phyloP scores from a whole-genome alignment of 768 basidiomycete species.

The Mrakia frigida region DNA sequence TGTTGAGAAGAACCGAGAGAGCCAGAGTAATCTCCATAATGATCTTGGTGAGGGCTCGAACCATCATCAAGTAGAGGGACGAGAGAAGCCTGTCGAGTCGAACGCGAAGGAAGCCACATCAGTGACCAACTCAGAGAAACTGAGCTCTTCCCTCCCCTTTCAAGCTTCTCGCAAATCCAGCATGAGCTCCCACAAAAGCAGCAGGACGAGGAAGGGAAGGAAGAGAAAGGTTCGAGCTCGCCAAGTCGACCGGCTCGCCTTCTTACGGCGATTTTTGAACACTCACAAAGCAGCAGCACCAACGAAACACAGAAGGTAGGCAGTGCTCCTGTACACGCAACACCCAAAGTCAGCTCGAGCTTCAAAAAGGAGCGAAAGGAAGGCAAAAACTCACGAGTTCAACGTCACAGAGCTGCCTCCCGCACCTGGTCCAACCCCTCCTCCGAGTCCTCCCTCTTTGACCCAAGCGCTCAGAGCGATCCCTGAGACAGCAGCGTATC shows the following conservation, averaged over 20 bases:
- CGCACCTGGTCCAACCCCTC: slow-evolving; percentile 54
- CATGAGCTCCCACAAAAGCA: no score
- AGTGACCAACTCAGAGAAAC: not conserved
- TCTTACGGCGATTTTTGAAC: not conserved
- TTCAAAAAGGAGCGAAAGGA: not conserved
- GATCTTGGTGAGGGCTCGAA: slow-evolving; percentile 63
- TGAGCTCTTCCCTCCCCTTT: not conserved
- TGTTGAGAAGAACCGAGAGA: slow-evolving; percentile 47
- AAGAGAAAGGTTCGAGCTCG: not conserved
- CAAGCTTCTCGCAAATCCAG: not conserved
- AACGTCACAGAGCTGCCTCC: slow-evolving; percentile 60
- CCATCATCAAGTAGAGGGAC: slow-evolving; percentile 60
- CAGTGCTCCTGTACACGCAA: slow-evolving; percentile 50
- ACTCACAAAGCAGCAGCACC: slow-evolving; percentile 57
- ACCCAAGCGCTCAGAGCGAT: slow-evolving; percentile 62
- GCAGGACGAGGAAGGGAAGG: no score
- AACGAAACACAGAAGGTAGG: slow-evolving; percentile 69
- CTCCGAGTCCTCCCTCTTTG: slow-evolving; percentile 61
- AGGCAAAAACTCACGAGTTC: slow-evolving; percentile 47
- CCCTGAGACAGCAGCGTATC: slow-evolving; percentile 63
- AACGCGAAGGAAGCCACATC: not conserved
- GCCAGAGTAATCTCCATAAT: slow-evolving; percentile 75
- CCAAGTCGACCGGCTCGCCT: not conserved
- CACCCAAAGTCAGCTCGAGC: not conserved
- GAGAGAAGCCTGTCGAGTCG: slow-evolving; percentile 51